Evolutionary conservation across 2,329 filamentous ascomycete species (phyloP), one percentile per base, ranked within the genome.

Genomic region (Fusarium stilboides): DNA sequence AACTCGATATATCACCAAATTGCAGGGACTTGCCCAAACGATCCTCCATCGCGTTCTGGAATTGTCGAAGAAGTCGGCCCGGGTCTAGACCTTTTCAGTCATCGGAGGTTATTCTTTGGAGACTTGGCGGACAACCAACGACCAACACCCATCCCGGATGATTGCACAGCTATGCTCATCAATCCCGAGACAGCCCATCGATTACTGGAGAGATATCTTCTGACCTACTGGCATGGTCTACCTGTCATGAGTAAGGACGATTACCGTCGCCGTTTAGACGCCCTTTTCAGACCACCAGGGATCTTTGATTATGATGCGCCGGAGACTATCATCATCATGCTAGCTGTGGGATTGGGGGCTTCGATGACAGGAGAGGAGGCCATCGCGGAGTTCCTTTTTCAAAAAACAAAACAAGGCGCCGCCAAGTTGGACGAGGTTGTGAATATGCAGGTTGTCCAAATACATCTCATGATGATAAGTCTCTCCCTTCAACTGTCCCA

Each of bases 391-490:
- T 75, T 82, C 22, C 57, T 84, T 26, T 82, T 80, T 22, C 79
- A 83, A 28, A 80, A 79, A n/a, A 80, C 81, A 5, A 83, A 81
- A 65, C 76, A 77, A 28, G 78, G 79, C 0, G 71, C 76, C 14
- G 70, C 69, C 8, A 73, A 76, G 8, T 74, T 80, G 46, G 82
- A 84, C 45, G 82, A 84, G 26, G 78, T 82, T 17, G 82, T 84
- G 4, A 84, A 84, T 43, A 66, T 82, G 15, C 80, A 83, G 52
- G 79, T 79, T 2, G 75, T 84, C 5, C 82, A 84, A 58, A 76
- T 83, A 8, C 77, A 81, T 1, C 66, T 83, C 15, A 72, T 83
- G 31, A 82, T 84, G 80, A 83, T 83, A 81, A 81, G 81, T 67
- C 34, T 43, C 4, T 24, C 50, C n/a, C 20, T 36, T 24, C 17